phyloP scores from a whole-genome alignment of 108 stramenopile genomes.

The Nitzschia inconspicua region DNA sequence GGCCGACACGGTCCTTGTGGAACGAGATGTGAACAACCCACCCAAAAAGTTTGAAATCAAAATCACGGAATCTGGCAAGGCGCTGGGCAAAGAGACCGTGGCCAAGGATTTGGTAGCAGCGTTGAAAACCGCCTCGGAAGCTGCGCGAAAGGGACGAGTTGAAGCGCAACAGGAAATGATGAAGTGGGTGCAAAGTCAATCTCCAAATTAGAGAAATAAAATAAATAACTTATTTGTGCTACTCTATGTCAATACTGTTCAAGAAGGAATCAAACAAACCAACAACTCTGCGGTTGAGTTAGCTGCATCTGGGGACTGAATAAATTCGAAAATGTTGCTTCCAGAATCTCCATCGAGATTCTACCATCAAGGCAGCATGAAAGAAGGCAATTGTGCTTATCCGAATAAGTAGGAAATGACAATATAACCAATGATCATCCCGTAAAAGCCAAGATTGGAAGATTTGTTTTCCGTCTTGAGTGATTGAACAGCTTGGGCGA shows the following conservation, averaged over 20 bases:
- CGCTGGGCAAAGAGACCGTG: constrained; percentile 53
- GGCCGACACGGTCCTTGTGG: constrained; percentile 45
- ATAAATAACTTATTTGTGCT: too few species aligned
- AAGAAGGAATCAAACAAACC: constrained; percentile 55
- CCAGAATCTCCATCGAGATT: too few species aligned
- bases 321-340: too few species aligned
- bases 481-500: constrained; percentile 75
- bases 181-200: constrained; percentile 59
- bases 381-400: too few species aligned
- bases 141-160: constrained; percentile 51
- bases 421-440: constrained; percentile 90
- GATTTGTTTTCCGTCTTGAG: constrained; percentile 61
- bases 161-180: constrained; percentile 82
- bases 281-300: neutral
- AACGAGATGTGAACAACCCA: constrained; percentile 73
- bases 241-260: too few species aligned
- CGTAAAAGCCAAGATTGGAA: constrained; percentile 81
- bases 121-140: constrained; percentile 48
- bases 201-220: neutral
- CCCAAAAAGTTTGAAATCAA: constrained; percentile 64
- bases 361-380: too few species aligned
- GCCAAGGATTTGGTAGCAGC: constrained; percentile 54
- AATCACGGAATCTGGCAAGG: constrained; percentile 75
- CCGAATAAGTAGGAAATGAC: constrained; percentile 83
- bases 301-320: too few species aligned